Conservation (phyloP, 139 green algal species). For the Chlorella sp. region DNA sequence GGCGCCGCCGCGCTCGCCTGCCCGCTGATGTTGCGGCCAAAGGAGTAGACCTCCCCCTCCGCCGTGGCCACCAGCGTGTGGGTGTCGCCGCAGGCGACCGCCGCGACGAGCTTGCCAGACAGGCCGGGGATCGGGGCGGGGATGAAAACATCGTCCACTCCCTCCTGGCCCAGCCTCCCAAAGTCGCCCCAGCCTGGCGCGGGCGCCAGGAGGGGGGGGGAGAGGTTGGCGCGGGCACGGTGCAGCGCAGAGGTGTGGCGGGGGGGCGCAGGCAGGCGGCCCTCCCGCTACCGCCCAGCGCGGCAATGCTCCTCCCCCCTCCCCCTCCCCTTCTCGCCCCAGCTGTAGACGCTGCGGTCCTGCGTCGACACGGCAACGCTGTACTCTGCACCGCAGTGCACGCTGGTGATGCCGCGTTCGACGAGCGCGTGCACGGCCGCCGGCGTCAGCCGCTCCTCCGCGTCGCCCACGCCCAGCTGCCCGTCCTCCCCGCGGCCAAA, state of each 20-base stretch:
- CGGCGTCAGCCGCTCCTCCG: constrained; percentile 56
- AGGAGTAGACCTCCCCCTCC: constrained; percentile 65
- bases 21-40: constrained; percentile 62
- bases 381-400: constrained; percentile 88
- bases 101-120: constrained; percentile 28
- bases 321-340: too few species aligned
- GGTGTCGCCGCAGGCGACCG: constrained; percentile 87
- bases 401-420: constrained; percentile 32
- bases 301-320: too few species aligned
- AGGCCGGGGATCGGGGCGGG: constrained; percentile 70
- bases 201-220: too few species aligned
- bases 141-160: constrained; percentile 79
- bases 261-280: too few species aligned
- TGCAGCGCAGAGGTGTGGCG: too few species aligned
- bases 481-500: constrained; percentile 91
- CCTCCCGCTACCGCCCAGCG: too few species aligned
- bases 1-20: too few species aligned
- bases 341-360: constrained; percentile 70
- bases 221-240: too few species aligned
- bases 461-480: constrained; percentile 68
- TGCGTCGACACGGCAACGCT: constrained; percentile 63
- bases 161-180: constrained; percentile 81
- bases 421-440: constrained; percentile 55
- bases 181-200: constrained; percentile 95
- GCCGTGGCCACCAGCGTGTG: constrained; percentile 78